Evolutionary conservation across 192 early-diverging fungal species (phyloP).

Genomic region (Rhizoclosmatium globosum): DNA sequence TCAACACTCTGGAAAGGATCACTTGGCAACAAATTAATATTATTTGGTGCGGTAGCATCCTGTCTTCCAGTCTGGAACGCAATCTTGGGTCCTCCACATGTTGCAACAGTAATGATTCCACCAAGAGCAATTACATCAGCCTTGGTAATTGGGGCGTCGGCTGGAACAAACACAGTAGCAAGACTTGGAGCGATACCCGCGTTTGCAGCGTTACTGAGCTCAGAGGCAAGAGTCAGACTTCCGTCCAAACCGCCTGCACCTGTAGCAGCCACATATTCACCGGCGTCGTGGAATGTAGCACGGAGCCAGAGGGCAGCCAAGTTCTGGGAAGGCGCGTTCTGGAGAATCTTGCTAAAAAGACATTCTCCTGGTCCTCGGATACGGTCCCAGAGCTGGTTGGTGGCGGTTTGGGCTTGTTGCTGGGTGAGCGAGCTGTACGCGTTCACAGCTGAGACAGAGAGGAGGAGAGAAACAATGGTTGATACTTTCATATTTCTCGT

Average conservation of each 20-base stretch:
- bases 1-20: slow-evolving; percentile 14
- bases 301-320: slow-evolving; percentile 51
- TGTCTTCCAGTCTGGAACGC: slow-evolving; percentile 25
- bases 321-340: slow-evolving; percentile 37
- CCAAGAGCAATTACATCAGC: slow-evolving; percentile 50
- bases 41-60: neutral
- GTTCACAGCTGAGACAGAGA: too few species aligned
- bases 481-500: too few species aligned
- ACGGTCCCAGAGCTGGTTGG: neutral
- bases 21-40: slow-evolving; percentile 1
- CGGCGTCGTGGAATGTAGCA: slow-evolving; percentile 47
- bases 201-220: slow-evolving; percentile 9
- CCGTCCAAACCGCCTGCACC: slow-evolving; percentile 37
- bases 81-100: slow-evolving; percentile 46
- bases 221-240: slow-evolving; percentile 2
- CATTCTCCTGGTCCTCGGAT: neutral
- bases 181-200: slow-evolving; percentile 12
- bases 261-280: slow-evolving; percentile 13
- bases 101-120: slow-evolving; percentile 34
- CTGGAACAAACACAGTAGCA: slow-evolving; percentile 14
- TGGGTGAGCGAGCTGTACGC: neutral
- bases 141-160: slow-evolving; percentile 19
- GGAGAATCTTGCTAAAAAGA: slow-evolving; percentile 23
- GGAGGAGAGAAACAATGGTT: too few species aligned
- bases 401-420: neutral